Evolutionary conservation across 495 filamentous ascomycete genomes (phyloP).

Genomic region (Aspergillus taichungensis): DNA sequence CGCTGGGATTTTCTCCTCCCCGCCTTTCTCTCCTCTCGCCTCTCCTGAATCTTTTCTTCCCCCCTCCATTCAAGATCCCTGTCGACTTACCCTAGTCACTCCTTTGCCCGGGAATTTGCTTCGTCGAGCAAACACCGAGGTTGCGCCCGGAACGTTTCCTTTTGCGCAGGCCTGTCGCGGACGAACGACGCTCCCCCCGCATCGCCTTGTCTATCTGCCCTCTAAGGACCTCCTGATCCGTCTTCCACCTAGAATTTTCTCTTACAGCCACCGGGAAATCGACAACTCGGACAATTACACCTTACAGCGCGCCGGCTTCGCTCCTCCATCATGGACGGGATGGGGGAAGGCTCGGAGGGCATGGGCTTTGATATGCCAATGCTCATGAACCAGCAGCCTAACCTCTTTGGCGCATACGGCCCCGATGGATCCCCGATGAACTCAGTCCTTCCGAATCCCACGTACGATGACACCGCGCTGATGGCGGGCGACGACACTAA

Average conservation of each 20-base stretch:
- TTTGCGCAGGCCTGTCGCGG: too few relatives aligned
- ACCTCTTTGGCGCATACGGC: constrained; percentile 58
- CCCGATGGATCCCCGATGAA: constrained; percentile 53
- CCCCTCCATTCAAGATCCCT: background rate
- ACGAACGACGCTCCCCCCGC: too few relatives aligned
- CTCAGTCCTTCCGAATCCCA: constrained; percentile 48
- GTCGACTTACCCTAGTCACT: constrained; percentile 11
- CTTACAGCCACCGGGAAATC: too few relatives aligned
- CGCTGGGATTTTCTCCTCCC: constrained; percentile 1
- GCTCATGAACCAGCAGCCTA: constrained; percentile 54
- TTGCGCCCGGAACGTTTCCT: too few relatives aligned
- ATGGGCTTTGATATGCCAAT: constrained; percentile 37
- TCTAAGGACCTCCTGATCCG: too few relatives aligned
- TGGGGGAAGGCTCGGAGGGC: constrained; percentile 32
- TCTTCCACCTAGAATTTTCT: too few relatives aligned
- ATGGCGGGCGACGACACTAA: constrained; percentile 54
- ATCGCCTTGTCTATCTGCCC: too few relatives aligned
- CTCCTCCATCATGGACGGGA: constrained; percentile 28
- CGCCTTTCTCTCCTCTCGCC: constrained; percentile 5
- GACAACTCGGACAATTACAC: background rate
- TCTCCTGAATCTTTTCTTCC: constrained; percentile 3
- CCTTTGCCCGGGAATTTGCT: constrained; percentile 2
- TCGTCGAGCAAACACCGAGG: too few relatives aligned
- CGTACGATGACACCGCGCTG: constrained; percentile 49
- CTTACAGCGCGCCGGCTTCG: background rate